A percentile compares a stretch with the other conserved stretches of the same genome.
Conservation (phyloP, 208 protist genomes). For the Novymonas esmeraldas region DNA sequence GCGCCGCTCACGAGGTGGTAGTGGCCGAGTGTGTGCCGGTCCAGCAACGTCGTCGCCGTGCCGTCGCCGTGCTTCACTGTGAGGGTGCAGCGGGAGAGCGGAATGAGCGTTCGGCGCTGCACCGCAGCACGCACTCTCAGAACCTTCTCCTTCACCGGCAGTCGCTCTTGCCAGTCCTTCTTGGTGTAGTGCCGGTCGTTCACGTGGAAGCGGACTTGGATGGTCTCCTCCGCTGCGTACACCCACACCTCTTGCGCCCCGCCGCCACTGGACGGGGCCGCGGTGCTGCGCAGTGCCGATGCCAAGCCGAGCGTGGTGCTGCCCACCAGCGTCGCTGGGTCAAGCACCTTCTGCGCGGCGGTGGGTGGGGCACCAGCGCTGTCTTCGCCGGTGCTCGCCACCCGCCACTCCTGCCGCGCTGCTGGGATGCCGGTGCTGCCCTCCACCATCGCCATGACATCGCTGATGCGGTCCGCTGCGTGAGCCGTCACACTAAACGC, state of each 20-base stretch:
- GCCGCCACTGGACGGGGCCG: neutral
- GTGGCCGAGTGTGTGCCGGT: slow-evolving; percentile 75
- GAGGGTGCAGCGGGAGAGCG: slow-evolving; percentile 78
- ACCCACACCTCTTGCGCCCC: slow-evolving; percentile 61
- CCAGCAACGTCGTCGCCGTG: slow-evolving; percentile 40
- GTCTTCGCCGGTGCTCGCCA: slow-evolving; percentile 8
- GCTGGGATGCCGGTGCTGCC: slow-evolving; percentile 70
- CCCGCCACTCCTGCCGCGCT: slow-evolving; percentile 75
- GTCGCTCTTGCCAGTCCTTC: slow-evolving; percentile 68
- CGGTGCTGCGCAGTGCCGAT: slow-evolving; percentile 20
- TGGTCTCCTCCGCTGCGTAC: slow-evolving; percentile 60
- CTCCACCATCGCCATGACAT: slow-evolving; percentile 87
- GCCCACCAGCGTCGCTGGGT: slow-evolving; percentile 46
- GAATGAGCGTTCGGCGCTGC: slow-evolving; percentile 83
- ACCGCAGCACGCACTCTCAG: slow-evolving; percentile 75
- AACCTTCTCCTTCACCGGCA: slow-evolving; percentile 74
- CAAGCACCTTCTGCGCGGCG: slow-evolving; percentile 34
- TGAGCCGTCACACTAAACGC: slow-evolving; percentile 87
- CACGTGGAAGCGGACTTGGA: slow-evolving; percentile 56
- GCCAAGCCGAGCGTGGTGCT: slow-evolving; percentile 65
- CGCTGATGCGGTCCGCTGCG: slow-evolving; percentile 66
- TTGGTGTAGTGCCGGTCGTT: slow-evolving; percentile 43
- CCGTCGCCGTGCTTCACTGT: slow-evolving; percentile 23
- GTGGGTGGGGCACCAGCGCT: neutral
- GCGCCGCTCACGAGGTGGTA: slow-evolving; percentile 73